Conservation (phyloP, 345 rosid genomes). For the Bruguiera gymnorhiza region DNA sequence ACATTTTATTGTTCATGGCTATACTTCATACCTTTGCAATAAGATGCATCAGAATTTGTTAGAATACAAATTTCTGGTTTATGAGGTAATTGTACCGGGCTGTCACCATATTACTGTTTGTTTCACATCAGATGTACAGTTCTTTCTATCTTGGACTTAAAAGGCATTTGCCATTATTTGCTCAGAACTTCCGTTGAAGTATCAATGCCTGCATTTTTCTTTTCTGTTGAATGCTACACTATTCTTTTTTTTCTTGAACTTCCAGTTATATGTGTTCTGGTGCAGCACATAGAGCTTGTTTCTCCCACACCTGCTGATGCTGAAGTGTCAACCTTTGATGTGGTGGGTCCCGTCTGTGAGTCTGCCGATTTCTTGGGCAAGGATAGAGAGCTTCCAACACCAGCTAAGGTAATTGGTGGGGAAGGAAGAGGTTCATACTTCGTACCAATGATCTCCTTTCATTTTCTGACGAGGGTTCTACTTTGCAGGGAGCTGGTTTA, state of each 20-base stretch:
- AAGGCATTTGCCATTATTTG: neutral
- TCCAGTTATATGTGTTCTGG: slow-evolving; percentile 9
- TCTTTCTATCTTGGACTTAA: neutral
- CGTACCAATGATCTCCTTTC: neutral
- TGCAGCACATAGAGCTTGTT: slow-evolving; percentile 93
- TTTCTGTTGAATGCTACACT: neutral
- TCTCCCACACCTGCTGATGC: slow-evolving; percentile 65
- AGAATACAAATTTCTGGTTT: neutral
- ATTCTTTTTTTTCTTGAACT: neutral
- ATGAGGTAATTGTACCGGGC: neutral
- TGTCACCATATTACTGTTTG: neutral
- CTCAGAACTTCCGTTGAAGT: neutral
- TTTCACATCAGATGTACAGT: neutral
- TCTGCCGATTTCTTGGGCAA: slow-evolving; percentile 99
- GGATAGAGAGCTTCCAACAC: slow-evolving; percentile 90
- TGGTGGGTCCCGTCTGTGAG: slow-evolving; percentile 98
- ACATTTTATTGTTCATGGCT: neutral
- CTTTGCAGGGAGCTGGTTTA: slow-evolving; percentile 78
- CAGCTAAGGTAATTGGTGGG: slow-evolving; percentile 49
- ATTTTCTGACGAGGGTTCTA: slow-evolving; percentile 22
- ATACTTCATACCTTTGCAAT: neutral
- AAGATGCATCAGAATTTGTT: neutral
- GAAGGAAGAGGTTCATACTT: neutral
- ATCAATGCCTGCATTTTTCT: neutral
- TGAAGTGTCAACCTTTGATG: slow-evolving; percentile 70